A percentile compares a stretch with the other conserved stretches of the same genome.
phyloP scores from a whole-genome alignment of 2,329 filamentous ascomycete species.

The Nigrospora sphaerica region DNA sequence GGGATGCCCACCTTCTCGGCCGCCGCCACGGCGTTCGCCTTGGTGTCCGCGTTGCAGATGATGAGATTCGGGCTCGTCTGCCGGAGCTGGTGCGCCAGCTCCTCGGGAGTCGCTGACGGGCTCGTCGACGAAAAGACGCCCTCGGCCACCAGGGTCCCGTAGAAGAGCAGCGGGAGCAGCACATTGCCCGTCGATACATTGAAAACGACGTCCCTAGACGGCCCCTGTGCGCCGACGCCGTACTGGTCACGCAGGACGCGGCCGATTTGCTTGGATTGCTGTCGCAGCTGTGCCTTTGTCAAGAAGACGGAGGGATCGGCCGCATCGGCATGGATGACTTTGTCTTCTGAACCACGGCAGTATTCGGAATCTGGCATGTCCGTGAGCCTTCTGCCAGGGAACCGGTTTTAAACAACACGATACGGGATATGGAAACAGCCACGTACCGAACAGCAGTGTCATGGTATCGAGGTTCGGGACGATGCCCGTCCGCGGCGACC shows the following conservation, averaged over 20 bases:
- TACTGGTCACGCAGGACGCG: constrained; percentile 39
- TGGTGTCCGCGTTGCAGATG: constrained; percentile 39
- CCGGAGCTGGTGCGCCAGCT: constrained; percentile 25
- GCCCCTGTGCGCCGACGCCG: constrained; percentile 12
- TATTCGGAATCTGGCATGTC: constrained; percentile 25
- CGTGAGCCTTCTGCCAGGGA: not conserved
- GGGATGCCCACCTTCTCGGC: constrained; percentile 37
- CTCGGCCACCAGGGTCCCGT: constrained; percentile 13
- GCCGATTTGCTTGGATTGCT: constrained; percentile 43
- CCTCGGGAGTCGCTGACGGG: constrained; percentile 13
- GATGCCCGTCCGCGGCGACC: constrained; percentile 18
- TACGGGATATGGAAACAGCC: no score
- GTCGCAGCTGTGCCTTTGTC: constrained; percentile 42
- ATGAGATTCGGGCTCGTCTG: constrained; percentile 31
- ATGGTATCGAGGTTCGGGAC: constrained; percentile 34
- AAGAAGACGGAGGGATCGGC: constrained; percentile 43
- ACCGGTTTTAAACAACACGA: no score
- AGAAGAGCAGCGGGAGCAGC: constrained; percentile 17
- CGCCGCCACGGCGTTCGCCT: constrained; percentile 39
- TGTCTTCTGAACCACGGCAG: constrained; percentile 33
- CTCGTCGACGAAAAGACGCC: constrained; percentile 17
- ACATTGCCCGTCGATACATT: constrained; percentile 15
- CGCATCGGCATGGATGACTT: constrained; percentile 50
- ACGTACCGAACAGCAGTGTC: constrained; percentile 34
- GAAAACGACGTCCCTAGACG: constrained; percentile 15